These are phyloP conservation scores for Babesia sp. DNA, from an alignment of 169 alveolate species.

Conservation along the genomic window DNA sequence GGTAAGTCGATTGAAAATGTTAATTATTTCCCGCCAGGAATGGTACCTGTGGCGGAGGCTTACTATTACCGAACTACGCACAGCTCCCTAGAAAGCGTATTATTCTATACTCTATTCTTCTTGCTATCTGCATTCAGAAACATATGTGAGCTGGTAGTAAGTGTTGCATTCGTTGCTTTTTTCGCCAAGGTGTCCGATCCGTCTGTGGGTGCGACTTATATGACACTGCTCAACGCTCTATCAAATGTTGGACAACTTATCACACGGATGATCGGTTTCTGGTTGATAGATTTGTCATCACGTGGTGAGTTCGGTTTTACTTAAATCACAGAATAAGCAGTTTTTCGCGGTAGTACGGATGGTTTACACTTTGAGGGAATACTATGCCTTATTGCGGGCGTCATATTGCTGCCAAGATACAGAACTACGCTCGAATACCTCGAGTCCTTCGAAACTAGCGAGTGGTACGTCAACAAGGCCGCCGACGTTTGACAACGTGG, in stretches of 20 bases:
- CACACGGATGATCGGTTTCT: constrained; percentile 30
- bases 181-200: constrained; percentile 81
- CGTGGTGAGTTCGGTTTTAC: constrained; percentile 1
- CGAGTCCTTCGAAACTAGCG: constrained; percentile 30
- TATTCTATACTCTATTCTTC: constrained; percentile 6
- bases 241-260: constrained; percentile 71
- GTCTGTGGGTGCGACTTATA: constrained; percentile 82
- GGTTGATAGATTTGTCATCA: constrained; percentile 29
- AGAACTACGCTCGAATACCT: constrained; percentile 8
- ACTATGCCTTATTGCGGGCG: constrained; percentile 30
- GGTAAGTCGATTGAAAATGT: neutral
- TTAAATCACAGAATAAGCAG: neutral
- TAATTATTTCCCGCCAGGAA: constrained; percentile 4
- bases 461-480: constrained; percentile 44
- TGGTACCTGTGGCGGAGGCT: constrained; percentile 24
- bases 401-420: constrained; percentile 29
- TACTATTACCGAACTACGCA: constrained; percentile 19
- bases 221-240: constrained; percentile 83
- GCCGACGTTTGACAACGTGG: neutral
- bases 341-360: neutral
- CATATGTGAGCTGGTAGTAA: constrained; percentile 4
- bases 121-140: constrained; percentile 13
- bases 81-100: neutral
- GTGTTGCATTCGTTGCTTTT: constrained; percentile 69
- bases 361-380: constrained; percentile 42